A percentile compares a stretch with the other conserved stretches of the same genome.
These are phyloP conservation scores for Sporothrix mexicana DNA, from an alignment of 2,329 filamentous ascomycete genomes.

Conservation along the genomic window DNA sequence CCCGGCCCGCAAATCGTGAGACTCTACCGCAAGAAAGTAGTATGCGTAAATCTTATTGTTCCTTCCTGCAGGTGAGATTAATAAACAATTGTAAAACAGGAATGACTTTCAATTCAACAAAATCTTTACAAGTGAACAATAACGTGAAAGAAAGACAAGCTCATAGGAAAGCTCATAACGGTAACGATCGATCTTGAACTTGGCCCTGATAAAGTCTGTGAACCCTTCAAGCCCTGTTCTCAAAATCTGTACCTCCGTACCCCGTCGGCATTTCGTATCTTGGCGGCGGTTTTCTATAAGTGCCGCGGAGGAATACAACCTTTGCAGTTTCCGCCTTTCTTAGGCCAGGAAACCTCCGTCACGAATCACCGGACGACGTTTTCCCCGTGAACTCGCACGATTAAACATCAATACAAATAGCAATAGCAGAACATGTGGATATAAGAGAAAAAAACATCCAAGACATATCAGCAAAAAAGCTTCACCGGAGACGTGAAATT, in stretches of 20 bases:
- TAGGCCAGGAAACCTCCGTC: not conserved
- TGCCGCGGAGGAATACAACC: slow-evolving; percentile 22
- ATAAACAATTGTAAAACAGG: not conserved
- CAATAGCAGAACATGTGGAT: not conserved
- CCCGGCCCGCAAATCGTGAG: not conserved
- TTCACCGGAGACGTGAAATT: not conserved
- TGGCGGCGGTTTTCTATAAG: not conserved
- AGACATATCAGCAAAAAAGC: not conserved
- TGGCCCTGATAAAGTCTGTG: too few relatives aligned
- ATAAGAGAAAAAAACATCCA: not conserved
- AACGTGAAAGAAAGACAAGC: too few relatives aligned
- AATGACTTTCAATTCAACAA: not conserved
- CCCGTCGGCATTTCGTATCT: not conserved
- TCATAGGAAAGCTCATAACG: not conserved
- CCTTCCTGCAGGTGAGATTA: slow-evolving; percentile 1
- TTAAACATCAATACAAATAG: not conserved
- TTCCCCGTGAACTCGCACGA: too few relatives aligned
- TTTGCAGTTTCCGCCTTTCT: not conserved
- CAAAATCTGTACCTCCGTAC: too few relatives aligned
- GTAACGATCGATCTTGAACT: not conserved
- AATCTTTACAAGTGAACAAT: too few relatives aligned
- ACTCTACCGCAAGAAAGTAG: not conserved
- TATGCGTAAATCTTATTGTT: not conserved
- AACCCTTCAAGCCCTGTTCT: too few relatives aligned
- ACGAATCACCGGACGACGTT: too few relatives aligned